Conservation (phyloP, 495 filamentous ascomycete species). For the Cetradonia linearis region DNA sequence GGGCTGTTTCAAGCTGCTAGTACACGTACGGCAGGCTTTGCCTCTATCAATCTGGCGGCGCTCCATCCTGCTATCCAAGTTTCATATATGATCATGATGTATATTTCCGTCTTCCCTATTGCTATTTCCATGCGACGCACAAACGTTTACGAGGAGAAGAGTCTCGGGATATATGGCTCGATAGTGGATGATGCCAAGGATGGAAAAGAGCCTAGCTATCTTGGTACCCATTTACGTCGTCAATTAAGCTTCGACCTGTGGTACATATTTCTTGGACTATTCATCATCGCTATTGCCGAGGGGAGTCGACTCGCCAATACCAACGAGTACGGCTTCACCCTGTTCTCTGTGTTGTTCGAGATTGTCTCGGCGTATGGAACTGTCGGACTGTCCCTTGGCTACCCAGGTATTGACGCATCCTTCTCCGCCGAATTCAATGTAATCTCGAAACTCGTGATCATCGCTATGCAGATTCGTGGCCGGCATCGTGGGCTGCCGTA, state of each 20-base stretch:
- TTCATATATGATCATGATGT: constrained; percentile 98
- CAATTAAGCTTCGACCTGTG: constrained; percentile 92
- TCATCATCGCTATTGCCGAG: constrained; percentile 80
- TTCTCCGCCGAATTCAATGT: constrained; percentile 71
- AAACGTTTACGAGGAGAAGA: constrained; percentile 94
- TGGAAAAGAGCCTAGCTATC: constrained; percentile 59
- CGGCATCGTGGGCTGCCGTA: constrained; percentile 88
- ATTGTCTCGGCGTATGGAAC: constrained; percentile 90
- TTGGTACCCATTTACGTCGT: constrained; percentile 75
- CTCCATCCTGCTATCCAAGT: constrained; percentile 89
- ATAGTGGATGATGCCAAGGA: constrained; percentile 42
- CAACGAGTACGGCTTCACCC: constrained; percentile 54
- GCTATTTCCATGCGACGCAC: constrained; percentile 88
- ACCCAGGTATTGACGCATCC: constrained; percentile 59
- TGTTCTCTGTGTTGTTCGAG: constrained; percentile 82
- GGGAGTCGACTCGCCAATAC: constrained; percentile 48
- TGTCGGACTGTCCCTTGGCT: constrained; percentile 82
- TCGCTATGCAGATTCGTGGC: constrained; percentile 88
- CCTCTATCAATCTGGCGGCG: constrained; percentile 60
- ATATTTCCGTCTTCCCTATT: constrained; percentile 93
- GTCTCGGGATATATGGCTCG: constrained; percentile 64
- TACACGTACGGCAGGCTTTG: constrained; percentile 81
- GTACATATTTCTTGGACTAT: constrained; percentile 84
- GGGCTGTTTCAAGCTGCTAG: constrained; percentile 81
- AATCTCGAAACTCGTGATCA: constrained; percentile 81